phyloP scores from a whole-genome alignment of 169 alveolate genomes.

The Plasmodium cynomolgi region DNA sequence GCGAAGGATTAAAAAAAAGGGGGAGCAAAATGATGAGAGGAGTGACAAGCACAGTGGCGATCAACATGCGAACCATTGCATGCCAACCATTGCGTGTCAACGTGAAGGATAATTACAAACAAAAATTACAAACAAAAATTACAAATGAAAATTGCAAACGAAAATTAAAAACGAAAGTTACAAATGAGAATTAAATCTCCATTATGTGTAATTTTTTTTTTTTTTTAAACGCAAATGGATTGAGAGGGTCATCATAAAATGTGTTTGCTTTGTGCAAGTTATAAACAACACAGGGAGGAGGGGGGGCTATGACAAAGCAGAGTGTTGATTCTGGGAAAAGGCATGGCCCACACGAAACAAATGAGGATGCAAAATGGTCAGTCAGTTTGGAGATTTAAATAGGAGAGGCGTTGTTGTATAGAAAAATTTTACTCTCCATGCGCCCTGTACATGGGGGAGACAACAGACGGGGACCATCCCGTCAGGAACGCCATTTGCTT shows the following conservation, averaged over 20 bases:
- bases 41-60: neutral
- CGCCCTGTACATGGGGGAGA: neutral
- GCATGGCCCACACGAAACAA: neutral
- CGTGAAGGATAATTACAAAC: neutral
- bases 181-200: neutral
- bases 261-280: no score
- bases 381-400: no score
- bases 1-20: no score
- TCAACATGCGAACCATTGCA: neutral
- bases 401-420: neutral
- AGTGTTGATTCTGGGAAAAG: neutral
- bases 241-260: neutral
- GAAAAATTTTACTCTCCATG: neutral
- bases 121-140: no score
- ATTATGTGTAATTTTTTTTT: neutral
- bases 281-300: neutral
- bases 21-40: no score
- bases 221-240: neutral
- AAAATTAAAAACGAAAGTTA: no score
- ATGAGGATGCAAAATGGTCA: neutral
- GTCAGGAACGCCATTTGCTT: neutral
- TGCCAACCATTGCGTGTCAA: neutral
- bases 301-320: neutral
- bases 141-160: no score
- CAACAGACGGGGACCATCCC: neutral